Percentiles rank a stretch among this genome's conserved stretches.
These are phyloP conservation scores for Xylariaceae sp. DNA, from an alignment of 2,329 filamentous ascomycete genomes.

Conservation along the genomic window DNA sequence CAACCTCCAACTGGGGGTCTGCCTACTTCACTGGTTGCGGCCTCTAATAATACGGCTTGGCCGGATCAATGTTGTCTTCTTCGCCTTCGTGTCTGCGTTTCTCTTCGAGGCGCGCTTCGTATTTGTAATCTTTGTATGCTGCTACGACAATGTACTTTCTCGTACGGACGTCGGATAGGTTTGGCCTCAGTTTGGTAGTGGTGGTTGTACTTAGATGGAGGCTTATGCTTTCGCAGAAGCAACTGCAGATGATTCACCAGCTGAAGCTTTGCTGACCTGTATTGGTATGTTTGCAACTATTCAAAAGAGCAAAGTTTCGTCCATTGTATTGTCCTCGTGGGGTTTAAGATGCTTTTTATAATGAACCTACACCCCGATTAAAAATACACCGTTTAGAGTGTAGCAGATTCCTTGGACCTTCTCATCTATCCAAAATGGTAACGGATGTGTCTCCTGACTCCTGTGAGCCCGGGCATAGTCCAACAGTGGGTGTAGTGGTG, in stretches of 20 bases:
- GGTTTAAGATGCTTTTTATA: conserved; percentile 16
- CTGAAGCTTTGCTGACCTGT: too few relatives aligned
- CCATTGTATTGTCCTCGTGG: conserved; percentile 15
- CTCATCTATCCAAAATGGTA: conserved; percentile 13
- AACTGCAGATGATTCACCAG: conserved; percentile 1
- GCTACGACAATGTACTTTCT: too few relatives aligned
- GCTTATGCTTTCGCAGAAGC: not conserved
- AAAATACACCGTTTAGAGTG: conserved; percentile 15
- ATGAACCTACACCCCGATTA: conserved; percentile 12
- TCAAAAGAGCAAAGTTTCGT: conserved; percentile 13
- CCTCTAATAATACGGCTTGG: too few relatives aligned
- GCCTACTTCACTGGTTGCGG: not conserved
- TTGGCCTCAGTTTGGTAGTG: too few relatives aligned
- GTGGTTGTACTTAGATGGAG: too few relatives aligned
- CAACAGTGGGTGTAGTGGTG: conserved; percentile 19
- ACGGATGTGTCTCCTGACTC: conserved; percentile 29
- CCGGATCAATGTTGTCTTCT: too few relatives aligned
- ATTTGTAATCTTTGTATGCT: too few relatives aligned
- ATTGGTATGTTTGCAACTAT: not conserved
- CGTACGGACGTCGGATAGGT: too few relatives aligned
- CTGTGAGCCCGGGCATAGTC: conserved; percentile 16
- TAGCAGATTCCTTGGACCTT: conserved; percentile 10
- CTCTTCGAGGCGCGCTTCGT: too few relatives aligned
- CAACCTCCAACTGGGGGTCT: not conserved
- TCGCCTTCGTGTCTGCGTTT: too few relatives aligned